A percentile compares a stretch with the other conserved stretches of the same genome.
Evolutionary conservation across 1,284 basidiomycete species (phyloP).

Genomic region (Peniophora sp.): DNA sequence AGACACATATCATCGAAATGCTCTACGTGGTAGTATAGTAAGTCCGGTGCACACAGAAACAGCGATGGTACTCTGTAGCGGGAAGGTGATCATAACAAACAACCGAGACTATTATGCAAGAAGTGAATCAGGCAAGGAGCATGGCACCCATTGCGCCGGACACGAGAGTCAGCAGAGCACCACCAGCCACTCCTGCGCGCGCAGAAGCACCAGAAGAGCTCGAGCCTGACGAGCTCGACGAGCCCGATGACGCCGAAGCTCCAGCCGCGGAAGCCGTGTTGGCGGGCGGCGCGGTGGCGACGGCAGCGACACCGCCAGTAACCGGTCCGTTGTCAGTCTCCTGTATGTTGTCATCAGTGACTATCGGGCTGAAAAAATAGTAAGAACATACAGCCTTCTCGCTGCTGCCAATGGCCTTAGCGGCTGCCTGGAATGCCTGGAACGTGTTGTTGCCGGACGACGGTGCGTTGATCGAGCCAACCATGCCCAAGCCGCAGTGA

Average conservation of each 20-base stretch:
- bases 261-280: background rate
- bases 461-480: conserved; percentile 60
- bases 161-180: background rate
- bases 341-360: conserved; percentile 14
- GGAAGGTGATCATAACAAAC: too few relatives aligned
- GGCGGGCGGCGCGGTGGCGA: conserved; percentile 23
- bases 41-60: too few relatives aligned
- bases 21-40: too few relatives aligned
- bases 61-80: too few relatives aligned
- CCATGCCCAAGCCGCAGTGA: conserved; percentile 56
- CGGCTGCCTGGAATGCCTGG: conserved; percentile 37
- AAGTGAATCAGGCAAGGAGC: too few relatives aligned
- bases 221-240: background rate
- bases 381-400: conserved; percentile 26
- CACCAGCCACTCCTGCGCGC: background rate
- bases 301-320: conserved; percentile 30
- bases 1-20: too few relatives aligned
- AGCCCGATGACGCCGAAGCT: background rate
- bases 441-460: conserved; percentile 42
- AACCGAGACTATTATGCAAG: too few relatives aligned
- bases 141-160: background rate
- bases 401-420: conserved; percentile 30
- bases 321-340: conserved; percentile 27
- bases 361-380: background rate
- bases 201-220: background rate